phyloP scores from a whole-genome alignment of 345 rosid genomes.

The Aquilaria malaccensis region DNA sequence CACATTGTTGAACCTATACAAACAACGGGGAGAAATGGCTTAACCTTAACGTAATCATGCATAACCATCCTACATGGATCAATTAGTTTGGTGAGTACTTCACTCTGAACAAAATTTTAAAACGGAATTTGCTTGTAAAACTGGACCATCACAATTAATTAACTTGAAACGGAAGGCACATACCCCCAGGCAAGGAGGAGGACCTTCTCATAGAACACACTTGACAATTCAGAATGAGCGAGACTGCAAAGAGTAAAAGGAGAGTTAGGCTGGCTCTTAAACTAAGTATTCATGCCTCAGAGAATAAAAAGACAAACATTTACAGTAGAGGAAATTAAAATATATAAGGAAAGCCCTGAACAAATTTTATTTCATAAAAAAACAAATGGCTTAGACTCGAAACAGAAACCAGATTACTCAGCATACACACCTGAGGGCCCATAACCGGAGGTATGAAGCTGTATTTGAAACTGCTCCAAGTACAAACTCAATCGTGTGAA shows the following conservation, averaged over 20 bases:
- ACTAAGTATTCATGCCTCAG: not conserved
- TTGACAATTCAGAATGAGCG: conserved; percentile 91
- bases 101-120: not conserved
- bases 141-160: not conserved
- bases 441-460: conserved; percentile 89
- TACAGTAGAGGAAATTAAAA: not conserved
- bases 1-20: conserved; percentile 67
- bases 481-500: conserved; percentile 96
- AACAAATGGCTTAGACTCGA: not conserved
- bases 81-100: not conserved
- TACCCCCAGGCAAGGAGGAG: conserved; percentile 89
- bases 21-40: not conserved
- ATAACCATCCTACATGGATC: not conserved
- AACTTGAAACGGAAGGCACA: conserved; percentile 15
- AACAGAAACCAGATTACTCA: not conserved
- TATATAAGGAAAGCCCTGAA: not conserved
- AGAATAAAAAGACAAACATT: conserved; percentile 2
- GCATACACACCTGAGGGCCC: conserved; percentile 86
- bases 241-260: conserved; percentile 45
- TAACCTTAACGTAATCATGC: not conserved
- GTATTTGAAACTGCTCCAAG: conserved; percentile 99
- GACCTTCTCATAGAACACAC: conserved; percentile 94
- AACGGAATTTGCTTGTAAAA: not conserved
- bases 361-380: not conserved
- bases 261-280: not conserved